Evolutionary conservation across 495 filamentous ascomycete species (phyloP), one percentile per base, ranked within the genome.

Genomic region (Aspergillus incahuasiensis): DNA sequence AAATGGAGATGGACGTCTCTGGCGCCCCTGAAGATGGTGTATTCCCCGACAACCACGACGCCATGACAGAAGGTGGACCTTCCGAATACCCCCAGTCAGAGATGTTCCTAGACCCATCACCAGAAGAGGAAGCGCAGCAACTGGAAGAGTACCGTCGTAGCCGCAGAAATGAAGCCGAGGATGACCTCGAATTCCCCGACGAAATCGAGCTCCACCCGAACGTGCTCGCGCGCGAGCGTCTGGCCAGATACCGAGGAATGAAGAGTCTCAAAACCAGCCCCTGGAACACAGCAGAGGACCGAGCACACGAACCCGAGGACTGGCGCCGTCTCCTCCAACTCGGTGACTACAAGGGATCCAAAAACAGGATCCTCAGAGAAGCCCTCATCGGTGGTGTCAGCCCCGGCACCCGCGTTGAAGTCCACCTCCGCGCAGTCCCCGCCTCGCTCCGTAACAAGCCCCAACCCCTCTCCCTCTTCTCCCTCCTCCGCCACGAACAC

Each of bases 151-250:
- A 91, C 69, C 83, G 94, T 12, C 76, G 79, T 25, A 85, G 81
- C 49, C 89, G 91, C 54, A 79, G 81, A 25, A 83, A 81, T 21
- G 91, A 96, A 60, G 90, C 85, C 19, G 77, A 89, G 50, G 92
- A 97, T 20, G 92, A 98, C 65, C 80, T 87, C 16, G 92, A 97
- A 61, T 98, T 97, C 73, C 94, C 94, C 5, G 94, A 98, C 56
- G 94, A 98, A 69, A 92, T 97, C 62, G 94, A 98, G 68, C 78
- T 98, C 40, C 89, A 87, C 60, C 94, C 95, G 0, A 84, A 92
- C 48, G 90, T 92, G 1, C 77, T 89, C 39, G 94, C 92, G 3
- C 75, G 90, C 40, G 94, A 98, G 70, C 81, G 94, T 3, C 74
- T 97, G 44, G 81, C 87, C 13, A 81, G 88, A 48, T 98, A 95